Conservation (phyloP, 2,329 filamentous ascomycete genomes). For the Dactylellina cionopaga region DNA sequence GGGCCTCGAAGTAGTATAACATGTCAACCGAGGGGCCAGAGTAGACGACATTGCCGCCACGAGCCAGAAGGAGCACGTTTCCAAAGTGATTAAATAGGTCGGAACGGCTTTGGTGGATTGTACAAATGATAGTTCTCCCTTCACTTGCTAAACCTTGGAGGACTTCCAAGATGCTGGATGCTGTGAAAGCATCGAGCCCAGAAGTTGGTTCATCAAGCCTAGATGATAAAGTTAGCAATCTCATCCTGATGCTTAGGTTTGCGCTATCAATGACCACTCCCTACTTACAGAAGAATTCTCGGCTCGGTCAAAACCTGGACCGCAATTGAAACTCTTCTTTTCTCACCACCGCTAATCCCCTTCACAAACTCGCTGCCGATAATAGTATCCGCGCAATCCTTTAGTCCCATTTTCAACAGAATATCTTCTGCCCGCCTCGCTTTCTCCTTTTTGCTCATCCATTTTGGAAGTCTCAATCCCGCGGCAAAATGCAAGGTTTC, state of each 20-base stretch:
- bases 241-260: not conserved
- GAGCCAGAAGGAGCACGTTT: slow-evolving; percentile 75
- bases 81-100: slow-evolving; percentile 78
- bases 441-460: slow-evolving; percentile 76
- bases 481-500: slow-evolving; percentile 78
- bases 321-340: slow-evolving; percentile 79
- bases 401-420: slow-evolving; percentile 77
- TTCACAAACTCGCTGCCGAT: slow-evolving; percentile 78
- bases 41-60: slow-evolving; percentile 75
- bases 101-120: slow-evolving; percentile 79
- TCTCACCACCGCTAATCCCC: slow-evolving; percentile 82
- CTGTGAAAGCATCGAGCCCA: slow-evolving; percentile 80
- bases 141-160: slow-evolving; percentile 76
- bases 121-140: slow-evolving; percentile 78
- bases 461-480: slow-evolving; percentile 74
- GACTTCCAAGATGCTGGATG: slow-evolving; percentile 79
- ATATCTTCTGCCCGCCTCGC: slow-evolving; percentile 75
- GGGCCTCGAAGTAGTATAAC: slow-evolving; percentile 71
- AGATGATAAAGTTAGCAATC: not conserved
- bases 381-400: slow-evolving; percentile 79
- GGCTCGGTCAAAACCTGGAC: slow-evolving; percentile 81
- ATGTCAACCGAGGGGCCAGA: slow-evolving; percentile 72
- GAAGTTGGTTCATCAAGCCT: slow-evolving; percentile 78
- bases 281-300: slow-evolving; percentile 68
- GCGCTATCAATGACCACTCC: not conserved